Base-by-base conservation (phyloP, 2,329 filamentous ascomycete species). In the Verticillium alfalfae region DNA sequence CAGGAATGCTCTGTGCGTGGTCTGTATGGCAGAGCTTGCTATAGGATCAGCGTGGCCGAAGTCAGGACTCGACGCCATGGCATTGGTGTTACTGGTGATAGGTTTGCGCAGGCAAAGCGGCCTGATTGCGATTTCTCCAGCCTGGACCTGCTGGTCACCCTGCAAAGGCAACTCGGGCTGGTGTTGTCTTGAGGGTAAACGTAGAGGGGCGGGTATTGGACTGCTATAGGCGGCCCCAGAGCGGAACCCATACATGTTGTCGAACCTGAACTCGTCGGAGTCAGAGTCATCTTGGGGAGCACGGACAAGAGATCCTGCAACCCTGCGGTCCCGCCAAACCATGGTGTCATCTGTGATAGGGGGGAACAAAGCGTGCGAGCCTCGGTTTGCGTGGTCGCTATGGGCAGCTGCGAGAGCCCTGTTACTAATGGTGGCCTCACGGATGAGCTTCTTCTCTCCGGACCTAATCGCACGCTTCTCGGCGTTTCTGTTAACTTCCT, bases 401-500 rank as follows among this genome's bases (percentile, higher is more conserved):
- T 45, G 41, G 22, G 31, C 39, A 12, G 8, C 34, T 22, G 34
- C 8, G 5, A 15, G 49, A 10, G 45, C 45, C n/a, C 55, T 37
- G 7, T 15, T 22, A 15, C 13, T 36, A 34, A 38, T 34, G 16
- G 4, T n/a, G 12, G 26, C 18, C 6, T 59, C 41, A n/a, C 9
- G 4, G 12, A 31, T 5, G n/a, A 34, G 31, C 8, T 38, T 37
- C 5, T 22, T 9, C 10, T 15, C 34, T 4, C 34, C 45, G 9
- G 13, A 45, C 13, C 55, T 5, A 5, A 16, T 18, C 10, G 36
- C 31, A 13, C 49, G 34, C n/a, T 55, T 34, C 26, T 54, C 7
- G 10, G 26, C 9, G 18, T 16, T 15, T 15, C 55, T 10, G 16
- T 71, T 69, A n/a, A 72, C 26, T 22, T 74, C 72, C 2, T 72